A percentile compares a stretch with the other conserved stretches of the same genome.
phyloP scores from a whole-genome alignment of 2,329 filamentous ascomycete species.

The Pseudogymnoascus sp. region DNA sequence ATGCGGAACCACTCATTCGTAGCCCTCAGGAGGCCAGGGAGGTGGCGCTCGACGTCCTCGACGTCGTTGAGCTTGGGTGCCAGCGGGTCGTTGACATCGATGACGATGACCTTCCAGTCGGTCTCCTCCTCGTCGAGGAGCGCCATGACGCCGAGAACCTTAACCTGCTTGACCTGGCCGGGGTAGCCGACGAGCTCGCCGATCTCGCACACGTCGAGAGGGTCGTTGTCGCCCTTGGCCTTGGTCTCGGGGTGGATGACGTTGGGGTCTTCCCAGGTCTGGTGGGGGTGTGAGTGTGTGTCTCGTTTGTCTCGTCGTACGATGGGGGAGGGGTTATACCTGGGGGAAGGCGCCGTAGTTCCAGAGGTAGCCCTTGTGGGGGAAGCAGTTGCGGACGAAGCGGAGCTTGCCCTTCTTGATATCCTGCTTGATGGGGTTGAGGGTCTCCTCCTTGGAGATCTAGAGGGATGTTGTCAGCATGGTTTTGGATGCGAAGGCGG shows the following conservation, averaged over 20 bases:
- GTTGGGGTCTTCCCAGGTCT: constrained; percentile 99
- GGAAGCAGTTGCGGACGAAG: constrained; percentile 99
- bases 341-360: constrained; percentile 99
- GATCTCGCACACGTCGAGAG: constrained; percentile 98
- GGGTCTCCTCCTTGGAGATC: constrained; percentile 97
- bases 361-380: constrained; percentile 99
- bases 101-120: constrained; percentile 99
- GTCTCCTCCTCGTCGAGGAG: constrained; percentile 99
- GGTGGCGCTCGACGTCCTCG: constrained; percentile 97
- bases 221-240: constrained; percentile 99
- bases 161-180: constrained; percentile 98
- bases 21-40: constrained; percentile 90
- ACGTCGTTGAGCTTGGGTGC: constrained; percentile 96
- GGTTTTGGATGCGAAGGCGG: not conserved
- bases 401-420: constrained; percentile 99
- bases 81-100: constrained; percentile 95
- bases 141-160: constrained; percentile 98
- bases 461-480: constrained; percentile 31
- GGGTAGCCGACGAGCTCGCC: constrained; percentile 94
- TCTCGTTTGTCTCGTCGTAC: not conserved
- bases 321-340: constrained; percentile 42
- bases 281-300: constrained; percentile 9
- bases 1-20: constrained; percentile 99
- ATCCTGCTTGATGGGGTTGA: constrained; percentile 99
- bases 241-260: constrained; percentile 95